Base-by-base conservation (phyloP, 164 flowering plant species). In the Dillenia suffruticosa region DNA sequence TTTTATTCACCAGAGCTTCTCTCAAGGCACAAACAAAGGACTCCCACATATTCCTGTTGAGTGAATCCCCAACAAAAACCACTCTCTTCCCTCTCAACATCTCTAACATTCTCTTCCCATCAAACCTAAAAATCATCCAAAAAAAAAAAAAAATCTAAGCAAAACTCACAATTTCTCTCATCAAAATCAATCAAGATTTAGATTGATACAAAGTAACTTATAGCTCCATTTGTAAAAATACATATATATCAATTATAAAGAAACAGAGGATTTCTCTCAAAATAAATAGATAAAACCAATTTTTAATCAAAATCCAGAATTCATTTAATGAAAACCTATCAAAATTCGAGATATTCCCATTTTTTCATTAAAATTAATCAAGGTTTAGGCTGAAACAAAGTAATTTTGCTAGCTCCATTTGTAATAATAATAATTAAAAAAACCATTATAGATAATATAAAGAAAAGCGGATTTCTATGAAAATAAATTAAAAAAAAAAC, bases 31-130 rank as follows among this genome's bases (percentile, higher is more conserved):
- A 85, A 3, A 83, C 81, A 49, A 83, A 63, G 5, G 90, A 81
- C 50, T 83, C 78, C 90, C 90, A 85, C 90, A 83, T 85, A 70
- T 85, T 85, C 58, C 91, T 70, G 44, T 82, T 82, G 63, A 85
- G 57, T 17, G 88, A 85, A 69, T 85, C 88, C 1, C 88, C 91
- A 5, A 85, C 88, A 43, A 81, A 85, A 47, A 74, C 88, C 68
- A 85, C 12, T 19, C 84, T 75, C 63, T 83, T 83, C 62, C 82
- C 88, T 51, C 76, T 82, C 72, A 86, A 59, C 64, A 74, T 68
- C 65, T 72, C 61, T 79, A 85, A 46, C 84, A 85, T 79, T 48
- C 65, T 68, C 52, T 57, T 59, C 64, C 82, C 83, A 54, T 78
- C 62, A 45, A 81, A 77, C 68, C 84, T 80, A 17, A 11, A 46